Conservation (phyloP, 768 basidiomycete genomes). For the Boletus subparvulus region DNA sequence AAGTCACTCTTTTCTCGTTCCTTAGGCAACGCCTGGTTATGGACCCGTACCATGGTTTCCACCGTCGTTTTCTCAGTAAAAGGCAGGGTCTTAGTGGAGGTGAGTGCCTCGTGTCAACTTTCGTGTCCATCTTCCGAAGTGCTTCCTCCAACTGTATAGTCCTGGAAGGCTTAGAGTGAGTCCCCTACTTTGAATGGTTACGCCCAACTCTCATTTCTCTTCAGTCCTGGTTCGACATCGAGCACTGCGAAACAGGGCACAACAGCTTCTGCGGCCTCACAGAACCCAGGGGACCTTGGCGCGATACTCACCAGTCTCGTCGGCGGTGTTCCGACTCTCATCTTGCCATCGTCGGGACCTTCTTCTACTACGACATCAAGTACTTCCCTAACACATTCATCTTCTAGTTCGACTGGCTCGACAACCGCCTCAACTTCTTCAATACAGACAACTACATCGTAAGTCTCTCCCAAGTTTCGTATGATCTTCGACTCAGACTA, state of each 20-base stretch:
- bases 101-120: slow-evolving; percentile 17
- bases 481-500: background rate
- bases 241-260: background rate
- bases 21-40: slow-evolving; percentile 18
- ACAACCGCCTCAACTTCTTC: slow-evolving; percentile 15
- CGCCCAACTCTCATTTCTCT: background rate
- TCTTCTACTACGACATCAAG: slow-evolving; percentile 17
- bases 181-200: background rate
- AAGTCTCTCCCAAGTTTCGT: slow-evolving; percentile 3
- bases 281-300: background rate
- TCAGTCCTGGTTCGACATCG: slow-evolving; percentile 9
- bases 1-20: slow-evolving; percentile 25
- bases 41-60: slow-evolving; percentile 16
- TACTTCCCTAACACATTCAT: slow-evolving; percentile 18
- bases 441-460: slow-evolving; percentile 16
- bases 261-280: slow-evolving; percentile 1
- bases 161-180: slow-evolving; percentile 25
- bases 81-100: slow-evolving; percentile 31
- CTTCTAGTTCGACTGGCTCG: slow-evolving; percentile 30
- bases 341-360: slow-evolving; percentile 19
- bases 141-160: slow-evolving; percentile 6
- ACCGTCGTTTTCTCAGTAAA: slow-evolving; percentile 19
- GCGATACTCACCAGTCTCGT: slow-evolving; percentile 19
- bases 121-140: background rate
- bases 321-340: slow-evolving; percentile 7